Conservation (phyloP, 2,329 filamentous ascomycete species). For the Colletotrichum chlorophyti region DNA sequence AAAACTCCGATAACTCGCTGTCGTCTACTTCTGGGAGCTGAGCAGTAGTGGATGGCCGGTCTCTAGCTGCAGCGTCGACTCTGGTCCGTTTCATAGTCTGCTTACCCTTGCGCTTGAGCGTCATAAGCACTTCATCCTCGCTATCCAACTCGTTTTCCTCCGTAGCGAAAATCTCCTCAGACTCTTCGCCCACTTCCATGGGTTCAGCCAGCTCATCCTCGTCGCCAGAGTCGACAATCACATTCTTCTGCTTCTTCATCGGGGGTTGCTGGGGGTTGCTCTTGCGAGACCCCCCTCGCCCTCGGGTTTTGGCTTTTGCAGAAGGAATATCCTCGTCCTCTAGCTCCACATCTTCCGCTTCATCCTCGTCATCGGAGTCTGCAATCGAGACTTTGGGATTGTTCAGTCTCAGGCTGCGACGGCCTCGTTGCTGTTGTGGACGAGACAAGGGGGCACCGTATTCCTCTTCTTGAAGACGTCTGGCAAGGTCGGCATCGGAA, state of each 20-base stretch:
- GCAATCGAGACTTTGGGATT: background rate
- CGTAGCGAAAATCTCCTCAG: background rate
- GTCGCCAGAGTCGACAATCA: conserved; percentile 4
- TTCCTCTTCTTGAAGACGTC: conserved; percentile 43
- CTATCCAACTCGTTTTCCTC: background rate
- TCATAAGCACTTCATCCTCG: too few species aligned
- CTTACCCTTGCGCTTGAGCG: too few species aligned
- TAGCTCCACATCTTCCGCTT: too few species aligned
- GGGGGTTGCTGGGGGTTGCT: conserved; percentile 32
- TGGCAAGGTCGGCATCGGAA: conserved; percentile 40
- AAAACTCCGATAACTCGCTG: conserved; percentile 7
- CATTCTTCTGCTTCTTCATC: conserved; percentile 22
- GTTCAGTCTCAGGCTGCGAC: background rate
- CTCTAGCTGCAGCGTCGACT: background rate
- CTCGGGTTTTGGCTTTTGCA: conserved; percentile 27
- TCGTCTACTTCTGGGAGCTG: conserved; percentile 1
- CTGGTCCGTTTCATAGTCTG: background rate
- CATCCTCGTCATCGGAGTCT: conserved; percentile 18
- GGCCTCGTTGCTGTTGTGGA: background rate
- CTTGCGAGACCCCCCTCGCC: conserved; percentile 36
- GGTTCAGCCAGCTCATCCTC: conserved; percentile 26
- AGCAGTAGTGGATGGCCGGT: background rate
- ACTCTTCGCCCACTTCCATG: conserved; percentile 34
- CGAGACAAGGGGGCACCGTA: conserved; percentile 15
- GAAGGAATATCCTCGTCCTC: conserved; percentile 14